Conservation (phyloP, 2,329 filamentous ascomycete genomes). For the Graphiopsis chlorocephala region DNA sequence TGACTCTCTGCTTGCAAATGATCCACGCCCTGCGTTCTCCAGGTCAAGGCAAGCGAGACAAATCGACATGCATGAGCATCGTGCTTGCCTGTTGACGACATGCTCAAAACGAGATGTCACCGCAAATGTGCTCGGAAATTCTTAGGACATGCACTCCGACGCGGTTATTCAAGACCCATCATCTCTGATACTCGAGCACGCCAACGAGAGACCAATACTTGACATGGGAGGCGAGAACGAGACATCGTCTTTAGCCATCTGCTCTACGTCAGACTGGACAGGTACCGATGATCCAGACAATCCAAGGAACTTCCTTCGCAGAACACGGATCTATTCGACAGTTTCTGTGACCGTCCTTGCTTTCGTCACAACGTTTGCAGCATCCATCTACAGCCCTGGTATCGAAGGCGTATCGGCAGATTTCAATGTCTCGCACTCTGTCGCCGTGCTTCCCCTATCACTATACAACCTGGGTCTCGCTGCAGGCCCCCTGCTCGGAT, state of each 20-base stretch:
- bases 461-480: constrained; percentile 39
- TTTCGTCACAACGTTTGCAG: constrained; percentile 33
- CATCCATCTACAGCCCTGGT: constrained; percentile 32
- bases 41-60: constrained; percentile 2
- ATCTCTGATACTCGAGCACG: neutral
- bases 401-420: constrained; percentile 24
- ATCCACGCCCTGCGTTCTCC: constrained; percentile 10
- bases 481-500: constrained; percentile 36
- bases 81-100: neutral
- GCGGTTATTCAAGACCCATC: neutral
- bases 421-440: constrained; percentile 29
- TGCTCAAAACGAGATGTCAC: neutral
- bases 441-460: constrained; percentile 36
- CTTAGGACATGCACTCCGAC: neutral
- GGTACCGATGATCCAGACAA: constrained; percentile 29
- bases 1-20: neutral
- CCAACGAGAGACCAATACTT: neutral
- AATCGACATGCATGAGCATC: neutral
- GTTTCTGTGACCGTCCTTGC: constrained; percentile 29
- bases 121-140: neutral
- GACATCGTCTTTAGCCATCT: neutral
- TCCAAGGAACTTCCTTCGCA: constrained; percentile 32
- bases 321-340: constrained; percentile 25
- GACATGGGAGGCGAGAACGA: neutral
- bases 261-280: constrained; percentile 27